These are phyloP conservation scores for Scedosporium minutisporum DNA, from an alignment of 2,329 filamentous ascomycete species.

Conservation along the genomic window DNA sequence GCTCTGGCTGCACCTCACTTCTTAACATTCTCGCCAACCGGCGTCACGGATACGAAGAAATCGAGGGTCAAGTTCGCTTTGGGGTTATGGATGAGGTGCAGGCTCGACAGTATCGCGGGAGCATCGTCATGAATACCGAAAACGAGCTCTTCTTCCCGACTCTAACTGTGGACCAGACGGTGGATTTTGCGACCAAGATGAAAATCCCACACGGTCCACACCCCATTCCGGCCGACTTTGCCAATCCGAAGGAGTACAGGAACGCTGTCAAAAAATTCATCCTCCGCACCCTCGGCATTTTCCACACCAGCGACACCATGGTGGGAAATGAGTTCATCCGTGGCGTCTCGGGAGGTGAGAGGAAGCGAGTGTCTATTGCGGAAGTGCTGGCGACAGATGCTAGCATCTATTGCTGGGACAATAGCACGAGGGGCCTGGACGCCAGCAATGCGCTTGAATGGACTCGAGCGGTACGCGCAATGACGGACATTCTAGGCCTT, in stretches of 20 bases:
- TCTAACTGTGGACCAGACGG: slow-evolving; percentile 60
- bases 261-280: slow-evolving; percentile 42
- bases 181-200: slow-evolving; percentile 57
- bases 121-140: slow-evolving; percentile 62
- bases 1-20: slow-evolving; percentile 61
- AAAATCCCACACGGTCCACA: slow-evolving; percentile 36
- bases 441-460: slow-evolving; percentile 51
- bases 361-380: slow-evolving; percentile 60
- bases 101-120: slow-evolving; percentile 39
- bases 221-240: slow-evolving; percentile 31
- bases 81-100: slow-evolving; percentile 40
- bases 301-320: slow-evolving; percentile 53
- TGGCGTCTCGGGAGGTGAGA: slow-evolving; percentile 58
- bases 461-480: slow-evolving; percentile 48
- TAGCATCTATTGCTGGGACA: slow-evolving; percentile 58
- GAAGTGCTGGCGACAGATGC: slow-evolving; percentile 50
- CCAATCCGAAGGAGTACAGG: slow-evolving; percentile 34
- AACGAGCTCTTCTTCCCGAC: slow-evolving; percentile 58
- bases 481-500: slow-evolving; percentile 53
- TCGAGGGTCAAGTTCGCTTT: slow-evolving; percentile 50
- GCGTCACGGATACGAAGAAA: slow-evolving; percentile 45
- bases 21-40: slow-evolving; percentile 61
- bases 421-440: slow-evolving; percentile 56
- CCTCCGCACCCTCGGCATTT: slow-evolving; percentile 46
- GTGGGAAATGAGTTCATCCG: slow-evolving; percentile 58